These are phyloP conservation scores for Cutaneotrichosporon cavernicola DNA, from an alignment of 1,284 basidiomycete genomes.

Conservation along the genomic window DNA sequence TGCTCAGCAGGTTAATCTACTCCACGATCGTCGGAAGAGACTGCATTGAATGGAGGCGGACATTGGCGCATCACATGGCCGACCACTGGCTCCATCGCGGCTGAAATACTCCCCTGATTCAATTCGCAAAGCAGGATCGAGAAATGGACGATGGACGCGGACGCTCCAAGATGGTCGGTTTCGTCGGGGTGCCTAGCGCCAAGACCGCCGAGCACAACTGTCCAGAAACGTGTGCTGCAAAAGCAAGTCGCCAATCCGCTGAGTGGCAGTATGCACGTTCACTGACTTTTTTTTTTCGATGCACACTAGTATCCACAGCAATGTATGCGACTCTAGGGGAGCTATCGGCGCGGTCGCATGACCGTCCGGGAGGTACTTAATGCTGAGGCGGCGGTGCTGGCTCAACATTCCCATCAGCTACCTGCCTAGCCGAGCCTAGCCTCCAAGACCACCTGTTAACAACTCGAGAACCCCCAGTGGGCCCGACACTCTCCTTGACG, in stretches of 20 bases:
- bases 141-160: background rate
- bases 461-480: background rate
- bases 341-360: background rate
- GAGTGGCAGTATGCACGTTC: background rate
- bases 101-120: no score
- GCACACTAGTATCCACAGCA: background rate
- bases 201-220: background rate
- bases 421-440: background rate
- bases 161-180: background rate
- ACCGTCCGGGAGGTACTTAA: background rate
- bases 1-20: no score
- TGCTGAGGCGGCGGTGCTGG: background rate
- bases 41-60: no score
- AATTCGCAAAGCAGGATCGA: background rate
- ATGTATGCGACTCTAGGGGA: background rate
- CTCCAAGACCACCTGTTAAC: background rate
- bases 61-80: no score
- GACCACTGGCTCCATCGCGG: no score
- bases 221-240: constrained; percentile 1
- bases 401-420: background rate
- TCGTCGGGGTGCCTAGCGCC: background rate
- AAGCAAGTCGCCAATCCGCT: background rate
- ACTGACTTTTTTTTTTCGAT: background rate
- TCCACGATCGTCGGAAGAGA: no score
- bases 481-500: constrained; percentile 14